Conservation (phyloP, 352 stramenopile species). For the Phytophthora citricola region DNA sequence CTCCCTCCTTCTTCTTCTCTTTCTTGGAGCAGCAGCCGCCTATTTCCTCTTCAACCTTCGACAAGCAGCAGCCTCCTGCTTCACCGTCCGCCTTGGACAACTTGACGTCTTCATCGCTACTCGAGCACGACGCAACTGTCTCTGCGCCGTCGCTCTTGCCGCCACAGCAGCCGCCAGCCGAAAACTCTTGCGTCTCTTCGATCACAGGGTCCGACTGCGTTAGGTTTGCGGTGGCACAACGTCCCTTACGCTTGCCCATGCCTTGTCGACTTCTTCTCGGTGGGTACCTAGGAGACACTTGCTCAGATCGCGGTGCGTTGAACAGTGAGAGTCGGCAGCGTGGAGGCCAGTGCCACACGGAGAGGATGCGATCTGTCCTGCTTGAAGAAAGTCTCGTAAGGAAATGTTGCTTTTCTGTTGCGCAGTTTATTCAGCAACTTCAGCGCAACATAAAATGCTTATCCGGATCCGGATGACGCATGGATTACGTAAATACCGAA, state of each 20-base stretch:
- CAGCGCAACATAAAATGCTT: not conserved
- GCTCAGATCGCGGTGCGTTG: constrained; percentile 1
- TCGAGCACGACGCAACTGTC: constrained; percentile 31
- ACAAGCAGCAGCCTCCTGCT: constrained; percentile 3
- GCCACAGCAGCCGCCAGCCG: constrained; percentile 8
- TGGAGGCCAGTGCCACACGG: not conserved
- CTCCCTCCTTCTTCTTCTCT: not conserved
- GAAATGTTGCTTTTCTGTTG: constrained; percentile 1
- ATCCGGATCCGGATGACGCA: not conserved
- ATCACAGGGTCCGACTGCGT: not conserved
- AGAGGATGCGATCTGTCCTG: constrained; percentile 10
- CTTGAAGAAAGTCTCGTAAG: constrained; percentile 8
- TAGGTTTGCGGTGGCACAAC: not conserved
- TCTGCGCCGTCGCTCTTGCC: constrained; percentile 35
- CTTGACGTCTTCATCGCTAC: constrained; percentile 19
- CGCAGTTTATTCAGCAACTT: not conserved
- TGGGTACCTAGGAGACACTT: not conserved
- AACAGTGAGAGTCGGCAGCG: constrained; percentile 3
- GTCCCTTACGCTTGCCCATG: constrained; percentile 30
- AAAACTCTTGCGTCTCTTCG: not conserved
- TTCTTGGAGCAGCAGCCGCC: constrained; percentile 3
- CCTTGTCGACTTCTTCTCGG: not conserved
- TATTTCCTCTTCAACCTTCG: not conserved
- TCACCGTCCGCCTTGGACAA: constrained; percentile 2
- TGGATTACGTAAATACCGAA: constrained; percentile 10